A percentile compares a stretch with the other conserved stretches of the same genome.
phyloP scores from a whole-genome alignment of 2,329 filamentous ascomycete species.

The Fusarium paranaense region DNA sequence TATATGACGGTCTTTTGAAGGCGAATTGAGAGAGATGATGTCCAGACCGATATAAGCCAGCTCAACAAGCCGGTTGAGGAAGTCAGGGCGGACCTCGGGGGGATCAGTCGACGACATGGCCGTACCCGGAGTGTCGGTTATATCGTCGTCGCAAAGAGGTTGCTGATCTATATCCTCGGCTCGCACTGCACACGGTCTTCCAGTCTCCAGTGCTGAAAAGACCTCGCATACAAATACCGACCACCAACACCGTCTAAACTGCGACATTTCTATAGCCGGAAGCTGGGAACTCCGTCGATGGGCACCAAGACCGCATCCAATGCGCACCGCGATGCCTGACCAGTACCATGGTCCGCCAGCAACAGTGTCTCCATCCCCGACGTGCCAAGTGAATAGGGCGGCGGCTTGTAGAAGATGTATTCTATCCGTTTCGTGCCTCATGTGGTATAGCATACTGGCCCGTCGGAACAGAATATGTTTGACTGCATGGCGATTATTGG shows the following conservation, averaged over 20 bases:
- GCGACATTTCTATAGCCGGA: conserved; percentile 35
- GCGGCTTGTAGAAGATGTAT: conserved; percentile 43
- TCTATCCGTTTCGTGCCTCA: conserved; percentile 40
- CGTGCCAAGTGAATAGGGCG: conserved; percentile 40
- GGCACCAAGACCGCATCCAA: conserved; percentile 34
- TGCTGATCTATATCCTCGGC: conserved; percentile 42
- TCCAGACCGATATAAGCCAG: conserved; percentile 40
- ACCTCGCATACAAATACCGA: conserved; percentile 41
- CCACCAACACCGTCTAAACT: conserved; percentile 43
- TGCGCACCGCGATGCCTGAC: conserved; percentile 40
- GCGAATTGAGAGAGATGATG: conserved; percentile 35
- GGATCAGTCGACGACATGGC: background rate
- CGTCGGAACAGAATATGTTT: conserved; percentile 41
- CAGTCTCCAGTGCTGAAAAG: conserved; percentile 36
- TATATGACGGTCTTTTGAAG: conserved; percentile 26
- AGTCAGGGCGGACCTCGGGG: conserved; percentile 23
- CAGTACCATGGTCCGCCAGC: conserved; percentile 43
- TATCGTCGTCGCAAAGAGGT: conserved; percentile 35
- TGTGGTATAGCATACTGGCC: conserved; percentile 43
- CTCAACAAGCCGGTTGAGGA: conserved; percentile 40
- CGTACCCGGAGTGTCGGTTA: conserved; percentile 25
- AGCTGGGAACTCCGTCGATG: conserved; percentile 37
- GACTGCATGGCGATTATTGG: conserved; percentile 40
- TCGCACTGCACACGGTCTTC: conserved; percentile 37
- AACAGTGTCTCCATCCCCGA: conserved; percentile 39